Evolutionary conservation across 371 early-diverging fungal genomes (phyloP), one percentile per base, ranked within the genome.

Genomic region (Mucor sp.): DNA sequence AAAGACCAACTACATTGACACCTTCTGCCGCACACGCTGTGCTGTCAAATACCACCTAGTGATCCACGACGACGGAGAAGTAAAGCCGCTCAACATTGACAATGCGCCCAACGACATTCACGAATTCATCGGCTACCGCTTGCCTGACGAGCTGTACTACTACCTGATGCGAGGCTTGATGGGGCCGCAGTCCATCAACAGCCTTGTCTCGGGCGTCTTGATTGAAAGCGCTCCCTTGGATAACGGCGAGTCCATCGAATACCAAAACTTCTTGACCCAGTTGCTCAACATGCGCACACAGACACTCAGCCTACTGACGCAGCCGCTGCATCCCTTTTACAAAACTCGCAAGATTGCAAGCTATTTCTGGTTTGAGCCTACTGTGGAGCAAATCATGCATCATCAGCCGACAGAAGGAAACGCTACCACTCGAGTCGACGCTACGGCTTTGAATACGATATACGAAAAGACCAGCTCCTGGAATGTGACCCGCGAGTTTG

Each of bases 201-300:
- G 85, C 23, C 75, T 93, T 3, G 83, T 88, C 1, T 87, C 88
- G 1, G 93, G 93, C 9, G 81, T 86, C 15, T 74, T 90, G 63
- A 83, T 87, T 25, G 94, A 93, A 69, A 87, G 81, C 28, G 83
- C 92, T 39, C 95, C 95, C 1, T 70, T 93, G 14, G 91, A 93
- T 73, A 91, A 91, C 68, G 94, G 94, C 17, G 94, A 94, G 74
- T 88, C 91, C 1, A 63, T 68, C 30, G 94, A 95, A 81, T 94
- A 93, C 73, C 89, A 80, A 66, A 75, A 81, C 11, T 88, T 93
- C 43, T 71, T 94, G 48, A 75, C 82, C 1, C 82, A 84, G 39
- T 74, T 90, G 56, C 72, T 90, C 58, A 74, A 74, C 44, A 79
- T 92, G 28, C 85, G 87, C 55, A 85, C 88, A 6, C 88, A 85